Evolutionary conservation across 257 asterid genomes (phyloP).

Genomic region (Apocynum venetum): DNA sequence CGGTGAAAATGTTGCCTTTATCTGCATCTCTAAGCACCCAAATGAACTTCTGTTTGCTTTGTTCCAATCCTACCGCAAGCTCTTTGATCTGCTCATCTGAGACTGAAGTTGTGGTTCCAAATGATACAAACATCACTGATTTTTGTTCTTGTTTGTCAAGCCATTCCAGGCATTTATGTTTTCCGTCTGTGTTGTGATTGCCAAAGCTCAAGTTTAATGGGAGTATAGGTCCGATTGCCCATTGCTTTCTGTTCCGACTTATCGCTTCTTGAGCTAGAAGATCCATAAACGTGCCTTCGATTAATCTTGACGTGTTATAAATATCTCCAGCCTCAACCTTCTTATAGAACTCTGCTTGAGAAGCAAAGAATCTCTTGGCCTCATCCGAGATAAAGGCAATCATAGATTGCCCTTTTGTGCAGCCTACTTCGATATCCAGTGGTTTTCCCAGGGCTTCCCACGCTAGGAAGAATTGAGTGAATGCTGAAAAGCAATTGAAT

Average conservation of each 20-base stretch:
- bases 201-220: slow-evolving; percentile 9
- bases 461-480: slow-evolving; percentile 14
- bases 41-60: slow-evolving; percentile 14
- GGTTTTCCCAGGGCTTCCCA: slow-evolving; percentile 48
- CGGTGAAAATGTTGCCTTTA: slow-evolving; percentile 39
- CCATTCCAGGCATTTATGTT: slow-evolving; percentile 17
- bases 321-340: slow-evolving; percentile 46
- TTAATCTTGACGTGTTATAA: slow-evolving; percentile 49
- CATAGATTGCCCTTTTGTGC: slow-evolving; percentile 27
- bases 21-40: slow-evolving; percentile 20
- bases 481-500: slow-evolving; percentile 40
- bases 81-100: slow-evolving; percentile 18
- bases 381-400: slow-evolving; percentile 42
- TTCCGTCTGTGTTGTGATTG: too few relatives aligned
- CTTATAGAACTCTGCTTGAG: slow-evolving; percentile 28
- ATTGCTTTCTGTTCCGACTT: slow-evolving; percentile 27
- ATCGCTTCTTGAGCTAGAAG: slow-evolving; percentile 28
- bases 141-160: slow-evolving; percentile 11
- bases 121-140: slow-evolving; percentile 18
- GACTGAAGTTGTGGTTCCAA: slow-evolving; percentile 18
- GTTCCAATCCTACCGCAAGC: slow-evolving; percentile 16
- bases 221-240: slow-evolving; percentile 40
- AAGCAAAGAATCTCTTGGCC: slow-evolving; percentile 18
- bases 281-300: slow-evolving; percentile 44
- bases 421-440: slow-evolving; percentile 24